These are phyloP conservation scores for Amyloporia xantha DNA, from an alignment of 768 basidiomycete species.

Conservation along the genomic window DNA sequence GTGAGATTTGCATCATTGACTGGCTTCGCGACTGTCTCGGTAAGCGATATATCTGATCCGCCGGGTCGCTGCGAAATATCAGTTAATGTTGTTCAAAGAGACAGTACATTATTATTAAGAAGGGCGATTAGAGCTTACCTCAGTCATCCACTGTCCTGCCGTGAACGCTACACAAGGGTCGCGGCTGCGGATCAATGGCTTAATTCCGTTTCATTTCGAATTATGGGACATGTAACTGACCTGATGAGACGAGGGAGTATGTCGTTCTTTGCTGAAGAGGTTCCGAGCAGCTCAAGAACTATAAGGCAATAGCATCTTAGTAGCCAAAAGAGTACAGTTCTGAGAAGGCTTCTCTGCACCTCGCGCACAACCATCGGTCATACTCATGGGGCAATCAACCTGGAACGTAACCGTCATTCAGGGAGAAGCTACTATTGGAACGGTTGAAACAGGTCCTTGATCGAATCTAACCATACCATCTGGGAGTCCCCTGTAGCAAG, in stretches of 20 bases:
- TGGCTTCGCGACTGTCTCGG: slow-evolving; percentile 55
- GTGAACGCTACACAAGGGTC: slow-evolving; percentile 58
- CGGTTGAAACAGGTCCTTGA: neutral
- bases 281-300: slow-evolving; percentile 64
- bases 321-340: no score
- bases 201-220: slow-evolving; percentile 9
- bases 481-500: slow-evolving; percentile 60
- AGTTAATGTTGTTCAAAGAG: neutral
- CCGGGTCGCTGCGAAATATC: slow-evolving; percentile 46
- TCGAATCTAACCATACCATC: slow-evolving; percentile 35
- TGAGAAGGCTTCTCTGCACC: no score
- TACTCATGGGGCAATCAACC: slow-evolving; percentile 69
- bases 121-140: slow-evolving; percentile 33
- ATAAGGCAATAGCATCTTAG: no score
- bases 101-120: slow-evolving; percentile 9
- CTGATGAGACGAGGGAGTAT: slow-evolving; percentile 56
- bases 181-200: slow-evolving; percentile 36
- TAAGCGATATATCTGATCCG: slow-evolving; percentile 69
- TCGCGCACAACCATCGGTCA: slow-evolving; percentile 75
- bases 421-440: neutral
- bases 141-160: slow-evolving; percentile 84
- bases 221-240: slow-evolving; percentile 27
- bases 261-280: slow-evolving; percentile 50
- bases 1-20: slow-evolving; percentile 9
- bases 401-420: slow-evolving; percentile 16